Conservation (phyloP, 495 filamentous ascomycete genomes). For the Penicillium antarcticum region DNA sequence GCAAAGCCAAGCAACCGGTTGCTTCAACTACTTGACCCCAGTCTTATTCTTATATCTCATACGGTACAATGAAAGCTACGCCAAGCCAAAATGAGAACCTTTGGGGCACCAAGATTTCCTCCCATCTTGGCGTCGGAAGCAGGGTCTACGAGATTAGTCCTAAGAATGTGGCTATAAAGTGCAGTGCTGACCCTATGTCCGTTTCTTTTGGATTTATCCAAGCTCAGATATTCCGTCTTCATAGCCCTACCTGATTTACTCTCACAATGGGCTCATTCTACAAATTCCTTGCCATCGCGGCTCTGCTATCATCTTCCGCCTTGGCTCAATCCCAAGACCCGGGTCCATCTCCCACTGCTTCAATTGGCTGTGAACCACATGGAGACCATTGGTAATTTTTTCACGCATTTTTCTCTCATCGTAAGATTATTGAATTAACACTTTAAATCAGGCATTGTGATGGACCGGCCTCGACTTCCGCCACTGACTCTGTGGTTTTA, state of each 20-base stretch:
- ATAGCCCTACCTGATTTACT: not conserved
- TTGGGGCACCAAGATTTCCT: constrained; percentile 19
- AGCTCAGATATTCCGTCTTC: no score
- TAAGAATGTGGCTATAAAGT: not conserved
- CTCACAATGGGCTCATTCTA: not conserved
- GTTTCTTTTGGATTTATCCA: no score
- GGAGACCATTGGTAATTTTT: constrained; percentile 28
- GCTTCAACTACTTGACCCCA: no score
- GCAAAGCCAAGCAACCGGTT: no score
- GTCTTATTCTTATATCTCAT: no score
- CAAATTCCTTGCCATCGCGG: constrained; percentile 13
- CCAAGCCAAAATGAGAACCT: constrained; percentile 14
- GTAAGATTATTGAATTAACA: not conserved
- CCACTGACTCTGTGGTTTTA: not conserved
- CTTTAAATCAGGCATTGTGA: constrained; percentile 2
- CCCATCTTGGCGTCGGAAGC: constrained; percentile 9
- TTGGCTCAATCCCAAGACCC: constrained; percentile 11
- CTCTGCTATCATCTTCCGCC: constrained; percentile 11
- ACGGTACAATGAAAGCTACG: not conserved
- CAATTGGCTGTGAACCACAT: constrained; percentile 30
- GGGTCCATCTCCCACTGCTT: constrained; percentile 28
- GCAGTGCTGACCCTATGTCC: no score
- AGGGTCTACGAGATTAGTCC: no score
- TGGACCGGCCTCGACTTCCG: constrained; percentile 15
- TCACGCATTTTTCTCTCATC: not conserved